Conservation (phyloP, 2,329 filamentous ascomycete genomes). For the Cercospora citrullina region DNA sequence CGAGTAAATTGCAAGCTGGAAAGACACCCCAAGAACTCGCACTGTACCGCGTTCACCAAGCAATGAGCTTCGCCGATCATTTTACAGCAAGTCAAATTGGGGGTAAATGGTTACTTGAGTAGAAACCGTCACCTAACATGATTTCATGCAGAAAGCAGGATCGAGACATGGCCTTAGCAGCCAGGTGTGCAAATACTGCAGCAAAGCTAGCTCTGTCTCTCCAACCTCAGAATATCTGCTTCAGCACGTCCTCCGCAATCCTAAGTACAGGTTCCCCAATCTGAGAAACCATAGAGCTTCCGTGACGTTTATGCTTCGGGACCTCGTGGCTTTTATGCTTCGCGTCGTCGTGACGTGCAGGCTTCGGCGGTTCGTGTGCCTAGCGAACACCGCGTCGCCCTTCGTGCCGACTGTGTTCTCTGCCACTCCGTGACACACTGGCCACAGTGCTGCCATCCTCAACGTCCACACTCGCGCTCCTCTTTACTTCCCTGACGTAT, state of each 20-base stretch:
- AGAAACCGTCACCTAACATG: neutral
- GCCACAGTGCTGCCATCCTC: conserved; percentile 23
- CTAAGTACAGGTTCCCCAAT: conserved; percentile 22
- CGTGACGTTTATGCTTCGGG: conserved; percentile 6
- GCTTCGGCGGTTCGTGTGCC: conserved; percentile 17
- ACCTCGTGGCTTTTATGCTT: conserved; percentile 6
- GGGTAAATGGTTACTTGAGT: neutral
- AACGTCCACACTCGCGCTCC: conserved; percentile 22
- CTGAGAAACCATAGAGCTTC: conserved; percentile 13
- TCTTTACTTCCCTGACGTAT: conserved; percentile 23
- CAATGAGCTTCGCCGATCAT: neutral
- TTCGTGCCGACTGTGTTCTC: conserved; percentile 1
- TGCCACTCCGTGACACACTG: conserved; percentile 9
- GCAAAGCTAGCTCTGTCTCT: neutral
- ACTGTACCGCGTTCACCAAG: neutral
- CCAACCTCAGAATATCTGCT: conserved; percentile 13
- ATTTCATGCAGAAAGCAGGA: neutral
- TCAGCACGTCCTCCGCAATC: conserved; percentile 19
- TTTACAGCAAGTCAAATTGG: neutral
- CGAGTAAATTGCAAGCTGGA: neutral
- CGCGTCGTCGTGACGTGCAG: neutral
- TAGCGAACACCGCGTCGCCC: conserved; percentile 20
- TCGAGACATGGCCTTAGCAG: neutral
- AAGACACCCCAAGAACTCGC: neutral
- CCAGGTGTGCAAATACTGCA: neutral